Evolutionary conservation across 2,329 filamentous ascomycete species (phyloP).

Genomic region (Fusarium goolgardi): DNA sequence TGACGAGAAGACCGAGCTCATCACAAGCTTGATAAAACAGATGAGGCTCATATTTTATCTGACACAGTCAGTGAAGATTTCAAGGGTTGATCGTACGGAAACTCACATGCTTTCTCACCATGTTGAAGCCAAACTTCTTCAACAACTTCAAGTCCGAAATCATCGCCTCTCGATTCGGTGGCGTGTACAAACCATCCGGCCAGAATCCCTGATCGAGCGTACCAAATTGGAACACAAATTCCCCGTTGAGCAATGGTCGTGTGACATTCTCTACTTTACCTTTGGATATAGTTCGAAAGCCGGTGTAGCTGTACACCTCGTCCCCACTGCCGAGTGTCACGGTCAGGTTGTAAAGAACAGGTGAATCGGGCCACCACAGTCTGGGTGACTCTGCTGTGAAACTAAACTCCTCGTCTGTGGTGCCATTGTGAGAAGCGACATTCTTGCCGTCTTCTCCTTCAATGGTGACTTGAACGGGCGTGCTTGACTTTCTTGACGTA

Average conservation of each 20-base stretch:
- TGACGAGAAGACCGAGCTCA: slow-evolving; percentile 71
- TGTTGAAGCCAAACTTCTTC: slow-evolving; percentile 76
- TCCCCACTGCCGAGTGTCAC: slow-evolving; percentile 63
- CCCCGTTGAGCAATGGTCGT: slow-evolving; percentile 74
- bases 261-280: slow-evolving; percentile 68
- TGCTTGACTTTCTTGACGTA: not conserved
- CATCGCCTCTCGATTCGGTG: slow-evolving; percentile 75
- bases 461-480: not conserved
- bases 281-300: slow-evolving; percentile 72
- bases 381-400: slow-evolving; percentile 66
- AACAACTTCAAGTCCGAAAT: slow-evolving; percentile 71
- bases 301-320: slow-evolving; percentile 71
- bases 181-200: slow-evolving; percentile 75
- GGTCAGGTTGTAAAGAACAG: slow-evolving; percentile 72
- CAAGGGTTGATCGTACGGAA: rapidly evolving
- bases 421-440: slow-evolving; percentile 26
- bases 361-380: slow-evolving; percentile 74
- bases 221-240: slow-evolving; percentile 75
- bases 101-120: slow-evolving; percentile 75
- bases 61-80: not conserved
- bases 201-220: slow-evolving; percentile 78
- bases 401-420: slow-evolving; percentile 62
- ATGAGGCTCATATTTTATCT: slow-evolving; percentile 75
- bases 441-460: not conserved
- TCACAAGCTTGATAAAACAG: slow-evolving; percentile 77